phyloP scores from a whole-genome alignment of 2,329 filamentous ascomycete species.

The Ascochyta fabae region DNA sequence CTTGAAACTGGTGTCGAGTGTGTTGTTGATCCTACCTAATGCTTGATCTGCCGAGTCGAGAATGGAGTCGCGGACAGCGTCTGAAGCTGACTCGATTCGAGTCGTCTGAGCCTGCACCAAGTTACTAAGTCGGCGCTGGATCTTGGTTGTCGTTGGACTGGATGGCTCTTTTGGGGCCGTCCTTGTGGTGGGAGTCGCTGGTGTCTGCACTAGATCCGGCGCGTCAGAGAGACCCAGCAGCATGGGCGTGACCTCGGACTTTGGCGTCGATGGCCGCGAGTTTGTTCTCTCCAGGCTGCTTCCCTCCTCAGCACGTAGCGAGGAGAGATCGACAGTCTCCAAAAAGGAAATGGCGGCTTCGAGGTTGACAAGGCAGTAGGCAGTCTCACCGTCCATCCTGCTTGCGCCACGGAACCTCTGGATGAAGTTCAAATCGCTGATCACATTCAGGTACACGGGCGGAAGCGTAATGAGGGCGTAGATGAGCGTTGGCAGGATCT shows the following conservation, averaged over 20 bases:
- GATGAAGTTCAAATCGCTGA: constrained; percentile 95
- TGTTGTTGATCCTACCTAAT: constrained; percentile 88
- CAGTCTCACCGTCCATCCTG: constrained; percentile 90
- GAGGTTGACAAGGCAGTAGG: constrained; percentile 94
- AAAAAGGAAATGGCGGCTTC: constrained; percentile 95
- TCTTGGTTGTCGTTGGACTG: constrained; percentile 54
- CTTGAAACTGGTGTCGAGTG: constrained; percentile 89
- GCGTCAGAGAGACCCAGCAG: constrained; percentile 48
- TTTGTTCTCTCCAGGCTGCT: constrained; percentile 62
- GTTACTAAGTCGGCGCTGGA: constrained; percentile 81
- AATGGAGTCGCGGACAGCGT: constrained; percentile 70
- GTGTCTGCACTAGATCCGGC: constrained; percentile 48
- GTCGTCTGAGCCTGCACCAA: constrained; percentile 84
- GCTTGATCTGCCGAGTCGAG: constrained; percentile 89
- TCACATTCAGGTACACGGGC: constrained; percentile 82
- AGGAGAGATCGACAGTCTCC: constrained; percentile 92
- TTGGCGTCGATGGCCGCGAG: constrained; percentile 56
- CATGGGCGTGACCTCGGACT: constrained; percentile 49
- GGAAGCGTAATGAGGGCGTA: constrained; percentile 93
- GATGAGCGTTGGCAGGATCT: constrained; percentile 95
- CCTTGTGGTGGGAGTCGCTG: constrained; percentile 43
- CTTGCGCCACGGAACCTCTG: constrained; percentile 85
- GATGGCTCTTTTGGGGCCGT: constrained; percentile 32
- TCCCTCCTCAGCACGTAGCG: constrained; percentile 80
- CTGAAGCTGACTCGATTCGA: constrained; percentile 80